Base-by-base conservation (phyloP, 2,329 filamentous ascomycete genomes). In the Claviceps lovelessii region DNA sequence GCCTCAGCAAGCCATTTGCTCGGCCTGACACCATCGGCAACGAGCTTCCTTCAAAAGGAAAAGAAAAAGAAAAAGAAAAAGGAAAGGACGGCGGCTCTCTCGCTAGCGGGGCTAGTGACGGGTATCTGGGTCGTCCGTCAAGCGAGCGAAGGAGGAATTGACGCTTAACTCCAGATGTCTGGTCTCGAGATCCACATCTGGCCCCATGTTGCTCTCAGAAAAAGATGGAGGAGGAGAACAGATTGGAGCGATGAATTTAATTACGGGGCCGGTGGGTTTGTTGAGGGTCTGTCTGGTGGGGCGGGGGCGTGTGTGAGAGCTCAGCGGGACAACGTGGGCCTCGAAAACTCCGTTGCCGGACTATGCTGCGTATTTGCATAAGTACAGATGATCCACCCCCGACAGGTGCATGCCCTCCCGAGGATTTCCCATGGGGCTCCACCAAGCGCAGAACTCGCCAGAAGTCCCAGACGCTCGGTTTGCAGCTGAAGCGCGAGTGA, bases 1-100 rank as follows among this genome's bases (percentile, higher is more conserved):
- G 63, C 62, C 63, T 61, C 54, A 60, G 15, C 11, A 57, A 55
- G 64, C 58, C 68, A 70, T 70, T 56, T 58, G 59, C 49, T 49
- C 23, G 29, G n/a, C 17, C n/a, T 31, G 33, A 19, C 45, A 49
- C 29, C 54, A 39, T 28, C 33, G 51, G 51, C 19, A 39, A 39
- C 6, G 29, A 10, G 29, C 11, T 45, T 10, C 28, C 35, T 47
- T 29, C 3, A 29, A 47, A 47, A n/a, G 3, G 1, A 23, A 23
- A 23, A 23, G 23, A 3, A 23, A 23, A 23, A 3, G 23, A 23
- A 23, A 23, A 23, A 23, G 23, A 3, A 23, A 23, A 23, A 23
- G 23, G 23, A 23, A 23, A 23, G 3, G 45, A 47, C 13, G 13
- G 17, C 6, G 45, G 13, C 15, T 47, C 35, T 37, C 35, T 47